A percentile compares a stretch with the other conserved stretches of the same genome.
Evolutionary conservation across 768 basidiomycete genomes (phyloP).

Genomic region (Ramaria rubella): DNA sequence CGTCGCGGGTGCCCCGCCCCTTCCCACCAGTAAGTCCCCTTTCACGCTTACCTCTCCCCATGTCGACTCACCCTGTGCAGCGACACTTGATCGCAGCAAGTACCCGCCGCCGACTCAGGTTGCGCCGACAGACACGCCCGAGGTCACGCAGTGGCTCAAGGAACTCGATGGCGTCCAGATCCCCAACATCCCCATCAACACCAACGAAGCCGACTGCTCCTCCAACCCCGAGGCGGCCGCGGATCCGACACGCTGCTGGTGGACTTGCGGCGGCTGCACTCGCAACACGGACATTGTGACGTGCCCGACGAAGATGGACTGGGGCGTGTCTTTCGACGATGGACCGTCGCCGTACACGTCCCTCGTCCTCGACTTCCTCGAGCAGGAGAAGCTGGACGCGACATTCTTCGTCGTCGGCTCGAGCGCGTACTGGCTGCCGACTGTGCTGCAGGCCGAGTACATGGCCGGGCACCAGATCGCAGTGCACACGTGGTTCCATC

Average conservation of each 20-base stretch:
- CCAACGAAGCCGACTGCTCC: conserved; percentile 56
- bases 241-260: conserved; percentile 71
- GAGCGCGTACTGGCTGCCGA: conserved; percentile 72
- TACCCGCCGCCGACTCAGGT: conserved; percentile 2
- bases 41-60: neutral
- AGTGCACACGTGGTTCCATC: conserved; percentile 91
- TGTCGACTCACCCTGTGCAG: conserved; percentile 4
- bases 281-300: conserved; percentile 54
- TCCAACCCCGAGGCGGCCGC: conserved; percentile 50
- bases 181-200: conserved; percentile 56
- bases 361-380: conserved; percentile 53
- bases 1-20: conserved; percentile 53
- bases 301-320: conserved; percentile 62
- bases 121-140: conserved; percentile 38
- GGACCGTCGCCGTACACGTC: conserved; percentile 52
- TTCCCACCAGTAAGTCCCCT: conserved; percentile 55
- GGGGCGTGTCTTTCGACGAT: conserved; percentile 85
- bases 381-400: conserved; percentile 53
- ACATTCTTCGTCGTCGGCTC: conserved; percentile 93
- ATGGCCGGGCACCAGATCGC: conserved; percentile 75
- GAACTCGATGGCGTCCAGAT: conserved; percentile 67
- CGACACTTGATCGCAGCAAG: conserved; percentile 9
- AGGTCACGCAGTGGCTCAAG: conserved; percentile 70
- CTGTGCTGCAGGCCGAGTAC: conserved; percentile 71
- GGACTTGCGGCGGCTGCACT: conserved; percentile 79